Percentiles rank a stretch among this genome's conserved stretches.
Conservation (phyloP, 2,329 filamentous ascomycete genomes). For the Podosphaera xanthii region DNA sequence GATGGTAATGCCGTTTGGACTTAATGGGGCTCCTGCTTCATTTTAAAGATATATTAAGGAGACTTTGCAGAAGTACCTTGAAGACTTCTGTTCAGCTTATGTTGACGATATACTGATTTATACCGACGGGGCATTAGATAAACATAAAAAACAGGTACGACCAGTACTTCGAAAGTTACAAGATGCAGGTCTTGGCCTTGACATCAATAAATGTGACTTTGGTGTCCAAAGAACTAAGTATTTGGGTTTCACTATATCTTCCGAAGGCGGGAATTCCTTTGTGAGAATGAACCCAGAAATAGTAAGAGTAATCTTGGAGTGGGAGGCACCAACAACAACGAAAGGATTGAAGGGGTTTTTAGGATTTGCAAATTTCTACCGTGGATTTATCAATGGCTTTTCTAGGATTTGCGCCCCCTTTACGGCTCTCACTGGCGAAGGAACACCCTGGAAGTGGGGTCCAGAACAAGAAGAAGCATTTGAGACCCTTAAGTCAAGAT, state of each 20-base stretch:
- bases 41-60: too few relatives aligned
- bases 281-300: background rate
- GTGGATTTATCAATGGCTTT: background rate
- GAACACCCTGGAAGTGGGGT: background rate
- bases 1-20: background rate
- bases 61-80: background rate
- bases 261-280: background rate
- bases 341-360: background rate
- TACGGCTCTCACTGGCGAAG: background rate
- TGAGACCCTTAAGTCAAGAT: background rate
- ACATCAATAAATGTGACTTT: constrained; percentile 1
- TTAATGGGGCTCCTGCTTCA: background rate
- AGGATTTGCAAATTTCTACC: background rate
- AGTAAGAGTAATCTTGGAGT: background rate
- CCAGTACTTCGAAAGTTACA: background rate
- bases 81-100: background rate
- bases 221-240: background rate
- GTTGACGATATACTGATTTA: background rate
- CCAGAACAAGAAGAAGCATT: background rate
- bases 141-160: background rate
- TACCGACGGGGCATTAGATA: background rate
- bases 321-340: background rate
- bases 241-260: background rate
- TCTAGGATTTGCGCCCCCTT: background rate
- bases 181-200: background rate